These are phyloP conservation scores for Venturia asperata DNA, from an alignment of 2,329 filamentous ascomycete genomes.

Conservation along the genomic window DNA sequence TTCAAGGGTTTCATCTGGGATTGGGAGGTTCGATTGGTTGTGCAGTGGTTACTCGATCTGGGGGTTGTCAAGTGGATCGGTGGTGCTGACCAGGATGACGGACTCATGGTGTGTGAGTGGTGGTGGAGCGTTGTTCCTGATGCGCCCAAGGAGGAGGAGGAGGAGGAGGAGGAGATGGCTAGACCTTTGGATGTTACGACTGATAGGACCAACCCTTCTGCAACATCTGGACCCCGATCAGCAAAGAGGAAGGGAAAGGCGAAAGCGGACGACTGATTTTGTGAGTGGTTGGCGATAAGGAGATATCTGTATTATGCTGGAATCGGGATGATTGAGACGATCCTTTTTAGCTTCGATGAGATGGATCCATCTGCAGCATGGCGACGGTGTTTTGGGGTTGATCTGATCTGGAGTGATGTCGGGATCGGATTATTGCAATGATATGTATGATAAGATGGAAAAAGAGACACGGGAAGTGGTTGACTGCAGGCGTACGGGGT, in stretches of 20 bases:
- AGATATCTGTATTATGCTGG: background rate
- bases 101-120: slow-evolving; percentile 13
- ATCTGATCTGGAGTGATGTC: background rate
- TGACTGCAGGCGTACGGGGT: background rate
- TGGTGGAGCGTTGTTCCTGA: slow-evolving; percentile 19
- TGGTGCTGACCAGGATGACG: background rate
- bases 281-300: background rate
- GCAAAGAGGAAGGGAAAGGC: background rate
- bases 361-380: background rate
- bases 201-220: background rate
- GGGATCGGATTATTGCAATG: background rate
- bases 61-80: slow-evolving; percentile 20
- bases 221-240: background rate
- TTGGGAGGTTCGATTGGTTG: slow-evolving; percentile 38
- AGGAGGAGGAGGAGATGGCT: background rate
- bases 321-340: background rate
- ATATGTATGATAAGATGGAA: background rate
- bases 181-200: background rate
- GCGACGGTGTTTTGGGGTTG: background rate
- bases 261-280: background rate
- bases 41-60: slow-evolving; percentile 36
- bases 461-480: background rate
- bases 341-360: background rate
- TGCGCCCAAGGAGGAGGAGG: background rate
- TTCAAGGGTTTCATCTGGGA: slow-evolving; percentile 34